Evolutionary conservation across 2,329 filamentous ascomycete species (phyloP).

Genomic region (Cercospora zeina): DNA sequence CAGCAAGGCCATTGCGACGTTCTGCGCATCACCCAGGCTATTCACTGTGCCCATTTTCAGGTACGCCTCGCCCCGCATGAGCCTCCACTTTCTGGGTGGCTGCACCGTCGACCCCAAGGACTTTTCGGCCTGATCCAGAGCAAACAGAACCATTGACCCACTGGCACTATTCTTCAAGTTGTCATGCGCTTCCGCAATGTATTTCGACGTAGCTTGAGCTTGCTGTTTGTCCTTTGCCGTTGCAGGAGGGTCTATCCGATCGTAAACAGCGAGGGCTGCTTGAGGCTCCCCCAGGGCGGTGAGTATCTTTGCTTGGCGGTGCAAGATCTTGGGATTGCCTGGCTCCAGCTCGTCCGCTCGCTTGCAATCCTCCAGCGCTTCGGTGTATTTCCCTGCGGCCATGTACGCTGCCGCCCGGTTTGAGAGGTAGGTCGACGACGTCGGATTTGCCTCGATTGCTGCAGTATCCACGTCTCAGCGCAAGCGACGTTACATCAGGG

Average conservation of each 20-base stretch:
- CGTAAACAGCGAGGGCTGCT: constrained; percentile 81
- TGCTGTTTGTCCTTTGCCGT: constrained; percentile 81
- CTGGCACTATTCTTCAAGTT: constrained; percentile 72
- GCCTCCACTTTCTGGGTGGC: constrained; percentile 87
- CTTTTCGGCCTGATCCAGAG: constrained; percentile 85
- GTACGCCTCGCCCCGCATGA: constrained; percentile 89
- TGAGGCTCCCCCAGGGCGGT: constrained; percentile 82
- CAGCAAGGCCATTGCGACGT: constrained; percentile 83
- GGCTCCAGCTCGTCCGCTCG: constrained; percentile 80
- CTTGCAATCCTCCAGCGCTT: constrained; percentile 84
- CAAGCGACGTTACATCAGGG: constrained; percentile 15
- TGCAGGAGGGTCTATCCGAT: constrained; percentile 74
- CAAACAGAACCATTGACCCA: constrained; percentile 88
- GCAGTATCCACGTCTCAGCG: constrained; percentile 31
- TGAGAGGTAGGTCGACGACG: constrained; percentile 84
- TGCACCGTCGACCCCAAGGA: constrained; percentile 71
- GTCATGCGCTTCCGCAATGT: constrained; percentile 77
- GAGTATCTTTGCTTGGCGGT: constrained; percentile 86
- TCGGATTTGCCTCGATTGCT: constrained; percentile 87
- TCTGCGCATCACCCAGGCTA: constrained; percentile 85
- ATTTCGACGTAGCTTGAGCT: constrained; percentile 81
- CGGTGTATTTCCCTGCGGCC: constrained; percentile 74
- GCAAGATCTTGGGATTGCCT: constrained; percentile 80
- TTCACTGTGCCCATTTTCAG: constrained; percentile 90
- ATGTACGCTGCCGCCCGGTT: constrained; percentile 96